Evolutionary conservation across 1,139 yeast species (phyloP), one percentile per base, ranked within the genome.

Genomic region (Blastobotrys petasosporus): DNA sequence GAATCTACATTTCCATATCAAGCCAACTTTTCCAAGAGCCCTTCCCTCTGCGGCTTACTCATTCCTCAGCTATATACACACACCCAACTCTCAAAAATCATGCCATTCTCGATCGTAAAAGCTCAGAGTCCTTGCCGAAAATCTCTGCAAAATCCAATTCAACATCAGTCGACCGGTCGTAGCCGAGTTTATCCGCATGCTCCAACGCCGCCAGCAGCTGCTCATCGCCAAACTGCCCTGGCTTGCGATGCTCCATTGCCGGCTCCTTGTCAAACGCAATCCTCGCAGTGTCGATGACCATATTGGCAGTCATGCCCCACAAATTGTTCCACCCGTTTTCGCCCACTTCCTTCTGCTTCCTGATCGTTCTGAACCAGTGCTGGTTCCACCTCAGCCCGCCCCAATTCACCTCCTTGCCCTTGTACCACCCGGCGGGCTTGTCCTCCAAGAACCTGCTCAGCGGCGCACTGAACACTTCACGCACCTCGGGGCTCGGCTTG

Each of bases 231-330:
- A 48, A 44, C 37, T 45, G 45, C 4, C 56, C 60, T 50, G 60
- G 59, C 51, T 56, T 62, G 52, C 52, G 55, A 49, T 59, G 60
- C 4, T 52, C 56, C 59, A 64, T 61, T 38, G 58, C 59, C 7
- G 68, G 67, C 32, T 66, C 68, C 53, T 67, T 72, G 15, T 59
- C 68, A 52, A 74, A 77, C 1, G 77, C 74, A 4, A 85, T 69
- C 46, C 76, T 73, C 4, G 95, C 88, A 32, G 85, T 64, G 60
- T 88, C 96, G 54, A 82, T 84, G 11, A 88, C 64, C 7, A 88
- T 85, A 57, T 85, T 84, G 2, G 96, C 95, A 0, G 96, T 88
- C 40, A 88, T 66, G 0, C 97, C 96, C 97, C 96, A 88, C 2
- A 88, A 85, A 56, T 84, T 85, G 59, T 83, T 77, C 71, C 50